Conservation (phyloP, 2,329 filamentous ascomycete genomes). For the Sporothrix phasma region DNA sequence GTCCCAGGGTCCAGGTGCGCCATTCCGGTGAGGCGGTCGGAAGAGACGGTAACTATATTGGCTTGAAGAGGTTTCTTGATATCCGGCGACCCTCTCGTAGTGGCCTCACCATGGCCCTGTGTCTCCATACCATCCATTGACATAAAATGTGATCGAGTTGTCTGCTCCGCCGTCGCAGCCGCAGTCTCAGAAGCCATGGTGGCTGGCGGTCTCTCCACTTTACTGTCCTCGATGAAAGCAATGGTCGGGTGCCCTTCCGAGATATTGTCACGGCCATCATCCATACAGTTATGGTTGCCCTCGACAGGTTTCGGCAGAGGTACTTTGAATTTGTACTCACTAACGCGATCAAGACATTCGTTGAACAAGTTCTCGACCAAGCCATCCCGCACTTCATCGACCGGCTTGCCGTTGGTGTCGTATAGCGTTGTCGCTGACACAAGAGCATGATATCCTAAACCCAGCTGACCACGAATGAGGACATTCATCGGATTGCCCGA, state of each 20-base stretch:
- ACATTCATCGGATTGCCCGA: slow-evolving; percentile 89
- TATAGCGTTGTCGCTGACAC: slow-evolving; percentile 69
- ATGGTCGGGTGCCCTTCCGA: slow-evolving; percentile 63
- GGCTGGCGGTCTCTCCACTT: slow-evolving; percentile 32
- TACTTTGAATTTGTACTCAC: slow-evolving; percentile 76
- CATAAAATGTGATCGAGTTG: neutral
- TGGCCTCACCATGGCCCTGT: neutral
- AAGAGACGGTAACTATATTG: slow-evolving; percentile 52
- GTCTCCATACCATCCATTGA: neutral
- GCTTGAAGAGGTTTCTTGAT: slow-evolving; percentile 33
- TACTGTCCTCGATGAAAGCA: slow-evolving; percentile 60
- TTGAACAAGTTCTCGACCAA: slow-evolving; percentile 90
- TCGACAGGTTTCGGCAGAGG: slow-evolving; percentile 61
- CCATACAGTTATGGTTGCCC: slow-evolving; percentile 72
- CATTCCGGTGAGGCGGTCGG: slow-evolving; percentile 60
- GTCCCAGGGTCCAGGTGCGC: slow-evolving; percentile 62
- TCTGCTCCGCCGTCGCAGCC: neutral
- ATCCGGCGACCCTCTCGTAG: too few relatives aligned
- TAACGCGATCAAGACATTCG: slow-evolving; percentile 84
- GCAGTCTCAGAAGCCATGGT: neutral
- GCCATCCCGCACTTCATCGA: slow-evolving; percentile 68
- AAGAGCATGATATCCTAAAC: slow-evolving; percentile 74
- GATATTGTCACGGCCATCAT: slow-evolving; percentile 69
- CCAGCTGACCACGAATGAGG: slow-evolving; percentile 81
- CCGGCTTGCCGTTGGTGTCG: slow-evolving; percentile 67